Conservation (phyloP, 768 basidiomycete genomes). For the Leucocoprinus sp. region DNA sequence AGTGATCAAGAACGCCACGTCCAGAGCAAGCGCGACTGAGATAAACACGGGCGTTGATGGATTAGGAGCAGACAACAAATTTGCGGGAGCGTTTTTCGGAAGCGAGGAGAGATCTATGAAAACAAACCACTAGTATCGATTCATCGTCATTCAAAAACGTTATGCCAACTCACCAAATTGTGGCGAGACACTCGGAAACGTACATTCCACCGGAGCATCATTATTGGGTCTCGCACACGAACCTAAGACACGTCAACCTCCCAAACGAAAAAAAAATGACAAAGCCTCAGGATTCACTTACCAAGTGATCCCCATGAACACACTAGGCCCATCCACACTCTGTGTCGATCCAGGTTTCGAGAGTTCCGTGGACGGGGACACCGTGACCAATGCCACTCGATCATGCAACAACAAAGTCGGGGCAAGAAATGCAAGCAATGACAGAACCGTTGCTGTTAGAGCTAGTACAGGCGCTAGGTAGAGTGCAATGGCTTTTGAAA, state of each 20-base stretch:
- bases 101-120: constrained; percentile 70
- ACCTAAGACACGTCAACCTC: constrained; percentile 30
- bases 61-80: constrained; percentile 52
- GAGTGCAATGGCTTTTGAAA: constrained; percentile 60
- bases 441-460: constrained; percentile 57
- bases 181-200: constrained; percentile 44
- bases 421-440: constrained; percentile 61
- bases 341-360: constrained; percentile 22
- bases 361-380: constrained; percentile 44
- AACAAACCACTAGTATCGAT: too few species aligned
- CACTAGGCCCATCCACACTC: constrained; percentile 56
- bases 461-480: constrained; percentile 62
- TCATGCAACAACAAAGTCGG: constrained; percentile 52
- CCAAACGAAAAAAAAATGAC: not conserved
- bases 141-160: not conserved
- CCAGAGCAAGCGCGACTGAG: constrained; percentile 48
- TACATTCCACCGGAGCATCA: constrained; percentile 46
- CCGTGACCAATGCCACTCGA: constrained; percentile 56
- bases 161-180: constrained; percentile 43
- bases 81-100: constrained; percentile 44
- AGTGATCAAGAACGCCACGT: constrained; percentile 53
- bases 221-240: constrained; percentile 55
- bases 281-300: constrained; percentile 19
- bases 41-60: constrained; percentile 56
- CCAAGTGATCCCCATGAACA: constrained; percentile 64